These are phyloP conservation scores for Fusarium illudens DNA, from an alignment of 2,329 filamentous ascomycete species.

Conservation along the genomic window DNA sequence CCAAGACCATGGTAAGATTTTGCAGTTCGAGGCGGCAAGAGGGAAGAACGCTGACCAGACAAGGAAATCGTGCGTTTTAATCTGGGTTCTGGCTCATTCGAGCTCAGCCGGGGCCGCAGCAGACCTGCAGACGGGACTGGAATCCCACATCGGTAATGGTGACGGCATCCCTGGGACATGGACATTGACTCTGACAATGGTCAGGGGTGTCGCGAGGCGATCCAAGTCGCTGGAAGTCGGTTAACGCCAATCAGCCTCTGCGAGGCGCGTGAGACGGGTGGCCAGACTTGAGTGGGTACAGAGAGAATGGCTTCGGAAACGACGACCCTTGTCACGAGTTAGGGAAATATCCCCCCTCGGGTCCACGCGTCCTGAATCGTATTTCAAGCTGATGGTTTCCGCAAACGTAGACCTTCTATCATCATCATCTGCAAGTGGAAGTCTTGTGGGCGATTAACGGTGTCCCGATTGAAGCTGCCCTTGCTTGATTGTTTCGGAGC, in stretches of 20 bases:
- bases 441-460: not conserved
- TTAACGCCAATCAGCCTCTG: slow-evolving; percentile 36
- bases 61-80: not conserved
- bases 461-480: not conserved
- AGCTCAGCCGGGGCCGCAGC: slow-evolving; percentile 7
- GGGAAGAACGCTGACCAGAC: not conserved
- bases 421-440: not conserved
- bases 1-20: slow-evolving; percentile 1
- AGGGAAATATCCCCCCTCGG: slow-evolving; percentile 32
- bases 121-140: slow-evolving; percentile 16
- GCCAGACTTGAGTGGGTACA: slow-evolving; percentile 35
- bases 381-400: slow-evolving; percentile 26
- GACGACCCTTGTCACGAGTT: slow-evolving; percentile 36
- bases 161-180: slow-evolving; percentile 18
- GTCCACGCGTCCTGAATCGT: slow-evolving; percentile 15
- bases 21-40: slow-evolving; percentile 2
- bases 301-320: slow-evolving; percentile 25
- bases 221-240: slow-evolving; percentile 31
- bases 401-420: slow-evolving; percentile 4
- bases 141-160: slow-evolving; percentile 17
- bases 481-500: slow-evolving; percentile 5
- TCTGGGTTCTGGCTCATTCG: not conserved
- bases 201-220: slow-evolving; percentile 28
- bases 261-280: slow-evolving; percentile 26
- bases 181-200: slow-evolving; percentile 8